phyloP scores from a whole-genome alignment of 345 rosid species.

The Lepidium aucheri region DNA sequence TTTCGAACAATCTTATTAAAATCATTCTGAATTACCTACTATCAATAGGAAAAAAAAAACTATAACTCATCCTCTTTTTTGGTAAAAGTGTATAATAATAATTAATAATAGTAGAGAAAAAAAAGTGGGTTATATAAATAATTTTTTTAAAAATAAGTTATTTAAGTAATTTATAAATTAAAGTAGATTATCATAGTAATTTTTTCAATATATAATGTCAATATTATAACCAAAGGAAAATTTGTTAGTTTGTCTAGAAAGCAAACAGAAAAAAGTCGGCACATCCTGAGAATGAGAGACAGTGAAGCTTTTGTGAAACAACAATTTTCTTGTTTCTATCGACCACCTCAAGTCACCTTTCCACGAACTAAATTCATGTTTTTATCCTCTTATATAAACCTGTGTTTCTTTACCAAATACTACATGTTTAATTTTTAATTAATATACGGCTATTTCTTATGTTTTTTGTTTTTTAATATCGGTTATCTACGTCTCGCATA shows the following conservation, averaged over 20 bases:
- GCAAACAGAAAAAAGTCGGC: slow-evolving; percentile 17
- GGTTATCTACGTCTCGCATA: too few relatives aligned
- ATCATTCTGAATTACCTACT: too few relatives aligned
- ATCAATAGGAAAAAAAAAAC: too few relatives aligned
- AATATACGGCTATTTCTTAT: background rate
- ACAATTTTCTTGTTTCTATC: slow-evolving; percentile 17
- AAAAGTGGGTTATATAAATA: too few relatives aligned
- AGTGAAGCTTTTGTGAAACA: slow-evolving; percentile 5
- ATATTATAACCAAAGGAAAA: background rate
- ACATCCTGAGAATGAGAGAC: slow-evolving; percentile 15
- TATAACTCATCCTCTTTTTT: too few relatives aligned
- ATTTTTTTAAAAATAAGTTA: too few relatives aligned
- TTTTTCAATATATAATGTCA: background rate
- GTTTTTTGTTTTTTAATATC: too few relatives aligned
- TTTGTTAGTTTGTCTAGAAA: background rate
- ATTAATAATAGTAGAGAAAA: too few relatives aligned
- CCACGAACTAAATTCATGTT: slow-evolving; percentile 6
- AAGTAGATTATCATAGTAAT: too few relatives aligned
- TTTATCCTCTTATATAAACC: background rate
- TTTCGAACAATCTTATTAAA: too few relatives aligned
- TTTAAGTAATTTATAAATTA: too few relatives aligned
- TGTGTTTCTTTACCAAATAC: background rate
- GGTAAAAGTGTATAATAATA: too few relatives aligned
- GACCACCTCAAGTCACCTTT: background rate
- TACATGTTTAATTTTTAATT: background rate